These are phyloP conservation scores for Cadophora sp. DNA, from an alignment of 2,329 filamentous ascomycete genomes.

Conservation along the genomic window DNA sequence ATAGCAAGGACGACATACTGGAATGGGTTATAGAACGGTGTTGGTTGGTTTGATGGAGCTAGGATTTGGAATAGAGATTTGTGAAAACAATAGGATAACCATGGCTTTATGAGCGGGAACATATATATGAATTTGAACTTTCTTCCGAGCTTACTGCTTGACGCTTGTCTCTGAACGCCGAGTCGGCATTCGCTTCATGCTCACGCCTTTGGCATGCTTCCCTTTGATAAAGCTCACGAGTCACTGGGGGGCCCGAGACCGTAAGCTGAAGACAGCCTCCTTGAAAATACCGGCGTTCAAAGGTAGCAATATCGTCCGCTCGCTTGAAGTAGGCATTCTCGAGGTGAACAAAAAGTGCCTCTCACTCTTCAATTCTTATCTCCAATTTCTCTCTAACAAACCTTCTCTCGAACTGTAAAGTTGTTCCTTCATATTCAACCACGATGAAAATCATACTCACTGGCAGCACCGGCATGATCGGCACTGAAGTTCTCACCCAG, in stretches of 20 bases:
- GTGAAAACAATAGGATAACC: no score
- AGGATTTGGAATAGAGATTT: neutral
- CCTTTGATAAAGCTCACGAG: neutral
- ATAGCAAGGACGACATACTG: constrained; percentile 70
- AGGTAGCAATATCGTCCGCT: neutral
- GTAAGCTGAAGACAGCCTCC: neutral
- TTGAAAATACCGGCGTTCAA: neutral
- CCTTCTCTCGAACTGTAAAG: neutral
- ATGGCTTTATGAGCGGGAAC: no score
- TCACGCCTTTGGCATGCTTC: neutral
- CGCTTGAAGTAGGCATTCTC: neutral
- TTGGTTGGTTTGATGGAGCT: neutral
- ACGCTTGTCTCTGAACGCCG: neutral
- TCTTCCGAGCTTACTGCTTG: neutral
- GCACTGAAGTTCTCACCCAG: constrained; percentile 58
- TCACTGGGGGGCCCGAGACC: neutral
- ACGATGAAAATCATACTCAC: constrained; percentile 62
- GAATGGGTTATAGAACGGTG: constrained; percentile 62
- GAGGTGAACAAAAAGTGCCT: neutral
- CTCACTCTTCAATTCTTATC: neutral
- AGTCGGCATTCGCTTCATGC: neutral
- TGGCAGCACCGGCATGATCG: constrained; percentile 63
- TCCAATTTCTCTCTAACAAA: neutral
- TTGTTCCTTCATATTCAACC: neutral
- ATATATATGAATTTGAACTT: no score